Evolutionary conservation across 345 rosid species (phyloP).

Genomic region (Eucalyptus polyanthemos): DNA sequence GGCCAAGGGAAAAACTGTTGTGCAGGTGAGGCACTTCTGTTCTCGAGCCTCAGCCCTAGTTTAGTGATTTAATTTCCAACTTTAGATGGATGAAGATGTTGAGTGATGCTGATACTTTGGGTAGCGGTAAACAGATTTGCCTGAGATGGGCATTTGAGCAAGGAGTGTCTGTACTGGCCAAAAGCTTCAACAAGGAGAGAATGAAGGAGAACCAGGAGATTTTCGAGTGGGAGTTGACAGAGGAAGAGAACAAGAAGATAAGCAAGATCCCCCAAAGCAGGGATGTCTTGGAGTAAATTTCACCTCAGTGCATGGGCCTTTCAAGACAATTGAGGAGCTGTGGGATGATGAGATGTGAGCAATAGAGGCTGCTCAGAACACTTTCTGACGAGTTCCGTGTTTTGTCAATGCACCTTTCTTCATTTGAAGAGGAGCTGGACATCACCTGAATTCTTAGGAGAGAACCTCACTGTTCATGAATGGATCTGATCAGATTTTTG

Average conservation of each 20-base stretch:
- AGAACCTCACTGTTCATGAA: background rate
- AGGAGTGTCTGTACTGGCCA: background rate
- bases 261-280: background rate
- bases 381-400: background rate
- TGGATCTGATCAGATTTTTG: background rate
- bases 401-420: background rate
- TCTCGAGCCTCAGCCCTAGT: background rate
- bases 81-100: background rate
- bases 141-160: slow-evolving; percentile 1
- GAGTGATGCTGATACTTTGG: background rate
- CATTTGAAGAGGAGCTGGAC: background rate
- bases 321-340: background rate
- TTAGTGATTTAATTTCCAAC: background rate
- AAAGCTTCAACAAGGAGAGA: slow-evolving; percentile 1
- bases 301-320: background rate
- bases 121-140: background rate
- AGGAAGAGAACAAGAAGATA: background rate
- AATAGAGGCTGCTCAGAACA: background rate
- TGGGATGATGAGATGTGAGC: background rate
- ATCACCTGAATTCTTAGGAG: background rate
- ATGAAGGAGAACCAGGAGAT: background rate
- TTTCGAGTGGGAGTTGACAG: background rate
- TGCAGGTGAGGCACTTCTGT: slow-evolving; percentile 31
- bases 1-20: slow-evolving; percentile 55
- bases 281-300: background rate